Percentiles rank a stretch among this genome's conserved stretches.
phyloP scores from a whole-genome alignment of 2,329 filamentous ascomycete genomes.

The Talaromyces verruculosus region DNA sequence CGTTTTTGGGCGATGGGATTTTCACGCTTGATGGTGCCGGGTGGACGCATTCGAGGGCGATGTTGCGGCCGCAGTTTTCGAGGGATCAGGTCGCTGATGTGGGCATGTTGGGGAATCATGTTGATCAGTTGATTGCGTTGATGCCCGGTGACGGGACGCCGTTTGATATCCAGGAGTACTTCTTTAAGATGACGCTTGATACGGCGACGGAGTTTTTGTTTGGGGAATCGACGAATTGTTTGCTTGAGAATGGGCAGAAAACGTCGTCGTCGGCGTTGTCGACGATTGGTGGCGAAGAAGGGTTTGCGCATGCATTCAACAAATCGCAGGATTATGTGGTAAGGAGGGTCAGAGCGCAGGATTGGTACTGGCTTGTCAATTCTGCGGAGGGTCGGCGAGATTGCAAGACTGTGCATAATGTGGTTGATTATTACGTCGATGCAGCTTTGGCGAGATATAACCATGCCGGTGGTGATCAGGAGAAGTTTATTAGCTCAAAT shows the following conservation, averaged over 20 bases:
- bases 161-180: constrained; percentile 62
- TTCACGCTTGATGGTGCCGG: constrained; percentile 75
- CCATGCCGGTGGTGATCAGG: neutral
- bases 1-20: constrained; percentile 19
- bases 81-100: constrained; percentile 55
- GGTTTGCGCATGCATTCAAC: constrained; percentile 18
- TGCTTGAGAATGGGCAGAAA: constrained; percentile 39
- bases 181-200: constrained; percentile 66
- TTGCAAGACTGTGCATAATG: constrained; percentile 11
- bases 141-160: constrained; percentile 59
- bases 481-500: constrained; percentile 23
- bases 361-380: constrained; percentile 12
- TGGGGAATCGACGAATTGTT: constrained; percentile 49
- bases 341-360: neutral
- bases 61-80: constrained; percentile 20
- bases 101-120: constrained; percentile 60
- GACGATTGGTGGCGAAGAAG: constrained; percentile 9
- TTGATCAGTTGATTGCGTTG: constrained; percentile 61
- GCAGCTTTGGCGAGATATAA: constrained; percentile 54
- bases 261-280: constrained; percentile 4
- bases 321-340: constrained; percentile 10
- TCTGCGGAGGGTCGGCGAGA: neutral
- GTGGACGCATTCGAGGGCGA: constrained; percentile 53
- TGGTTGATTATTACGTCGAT: constrained; percentile 62
- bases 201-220: constrained; percentile 68